Conservation (phyloP, 1,284 basidiomycete genomes). For the Trichosporon sp. region DNA sequence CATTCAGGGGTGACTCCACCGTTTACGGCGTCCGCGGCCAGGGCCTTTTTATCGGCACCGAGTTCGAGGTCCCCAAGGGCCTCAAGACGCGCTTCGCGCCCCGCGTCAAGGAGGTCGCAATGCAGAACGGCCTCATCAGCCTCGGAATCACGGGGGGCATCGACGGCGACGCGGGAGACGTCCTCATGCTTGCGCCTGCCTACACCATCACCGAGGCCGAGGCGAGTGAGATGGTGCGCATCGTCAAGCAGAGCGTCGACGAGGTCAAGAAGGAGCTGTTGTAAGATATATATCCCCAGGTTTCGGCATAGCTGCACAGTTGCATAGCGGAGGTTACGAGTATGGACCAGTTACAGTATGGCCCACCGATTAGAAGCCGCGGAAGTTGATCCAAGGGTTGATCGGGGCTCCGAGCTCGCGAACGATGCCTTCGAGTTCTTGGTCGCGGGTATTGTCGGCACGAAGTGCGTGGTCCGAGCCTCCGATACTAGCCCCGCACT, state of each 20-base stretch:
- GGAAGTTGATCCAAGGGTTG: too few relatives aligned
- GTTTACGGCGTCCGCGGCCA: conserved; percentile 47
- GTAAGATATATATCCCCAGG: neutral
- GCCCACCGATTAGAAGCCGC: too few relatives aligned
- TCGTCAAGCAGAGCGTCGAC: conserved; percentile 16
- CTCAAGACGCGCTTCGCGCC: conserved; percentile 27
- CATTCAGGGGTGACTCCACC: conserved; percentile 18
- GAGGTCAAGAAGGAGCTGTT: conserved; percentile 13
- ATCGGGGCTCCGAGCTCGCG: too few relatives aligned
- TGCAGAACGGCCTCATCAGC: conserved; percentile 30
- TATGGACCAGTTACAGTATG: too few relatives aligned
- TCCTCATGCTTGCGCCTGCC: conserved; percentile 29
- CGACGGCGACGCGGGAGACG: conserved; percentile 31
- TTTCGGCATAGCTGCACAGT: neutral
- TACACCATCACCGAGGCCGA: conserved; percentile 27
- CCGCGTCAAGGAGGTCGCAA: conserved; percentile 27
- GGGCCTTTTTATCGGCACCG: conserved; percentile 55
- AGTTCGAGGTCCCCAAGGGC: conserved; percentile 24
- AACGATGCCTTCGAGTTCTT: too few relatives aligned
- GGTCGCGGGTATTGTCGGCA: too few relatives aligned
- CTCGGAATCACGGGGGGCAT: conserved; percentile 27
- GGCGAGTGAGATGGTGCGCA: conserved; percentile 24
- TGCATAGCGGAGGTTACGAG: neutral
- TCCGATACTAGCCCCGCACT: conserved; percentile 48
- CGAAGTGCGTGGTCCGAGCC: too few relatives aligned